A percentile compares a stretch with the other conserved stretches of the same genome.
Conservation (phyloP, 1,139 yeast genomes). For the Arxiozyma telluris region DNA sequence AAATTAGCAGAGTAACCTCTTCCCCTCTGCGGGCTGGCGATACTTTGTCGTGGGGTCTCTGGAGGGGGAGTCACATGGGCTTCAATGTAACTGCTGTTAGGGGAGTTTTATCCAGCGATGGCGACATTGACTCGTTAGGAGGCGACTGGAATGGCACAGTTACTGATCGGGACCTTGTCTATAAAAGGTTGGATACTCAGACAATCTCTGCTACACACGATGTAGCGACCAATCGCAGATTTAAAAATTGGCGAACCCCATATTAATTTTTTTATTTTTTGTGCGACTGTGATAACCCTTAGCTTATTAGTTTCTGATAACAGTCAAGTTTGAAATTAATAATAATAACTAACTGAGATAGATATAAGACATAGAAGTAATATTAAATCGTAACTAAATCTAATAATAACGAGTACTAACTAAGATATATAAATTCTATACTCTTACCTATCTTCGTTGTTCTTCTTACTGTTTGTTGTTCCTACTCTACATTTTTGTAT, state of each 20-base stretch:
- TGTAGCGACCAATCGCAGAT: background rate
- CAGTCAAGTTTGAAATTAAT: too few species aligned
- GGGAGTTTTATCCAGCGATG: slow-evolving; percentile 39
- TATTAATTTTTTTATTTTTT: background rate
- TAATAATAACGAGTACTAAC: too few species aligned
- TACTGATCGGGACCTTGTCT: slow-evolving; percentile 10
- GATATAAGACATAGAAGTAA: too few species aligned
- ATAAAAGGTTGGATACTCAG: background rate
- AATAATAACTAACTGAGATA: too few species aligned
- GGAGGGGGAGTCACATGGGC: slow-evolving; percentile 2
- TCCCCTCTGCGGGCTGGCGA: too few species aligned
- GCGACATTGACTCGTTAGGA: slow-evolving; percentile 36
- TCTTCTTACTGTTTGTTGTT: background rate
- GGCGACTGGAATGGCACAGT: slow-evolving; percentile 37
- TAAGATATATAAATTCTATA: too few species aligned
- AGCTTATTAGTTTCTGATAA: too few species aligned
- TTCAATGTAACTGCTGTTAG: slow-evolving; percentile 32
- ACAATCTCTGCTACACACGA: background rate
- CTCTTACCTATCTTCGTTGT: too few species aligned
- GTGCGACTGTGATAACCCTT: too few species aligned
- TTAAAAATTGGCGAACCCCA: slow-evolving; percentile 1
- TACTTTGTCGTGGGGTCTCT: background rate
- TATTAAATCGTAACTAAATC: too few species aligned
- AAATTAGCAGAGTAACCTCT: slow-evolving; percentile 21
- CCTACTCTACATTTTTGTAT: too few species aligned